Percentiles rank a stretch among this genome's conserved stretches.
Conservation (phyloP, 1,284 basidiomycete genomes). For the Mycosarcoma mackinlayi region DNA sequence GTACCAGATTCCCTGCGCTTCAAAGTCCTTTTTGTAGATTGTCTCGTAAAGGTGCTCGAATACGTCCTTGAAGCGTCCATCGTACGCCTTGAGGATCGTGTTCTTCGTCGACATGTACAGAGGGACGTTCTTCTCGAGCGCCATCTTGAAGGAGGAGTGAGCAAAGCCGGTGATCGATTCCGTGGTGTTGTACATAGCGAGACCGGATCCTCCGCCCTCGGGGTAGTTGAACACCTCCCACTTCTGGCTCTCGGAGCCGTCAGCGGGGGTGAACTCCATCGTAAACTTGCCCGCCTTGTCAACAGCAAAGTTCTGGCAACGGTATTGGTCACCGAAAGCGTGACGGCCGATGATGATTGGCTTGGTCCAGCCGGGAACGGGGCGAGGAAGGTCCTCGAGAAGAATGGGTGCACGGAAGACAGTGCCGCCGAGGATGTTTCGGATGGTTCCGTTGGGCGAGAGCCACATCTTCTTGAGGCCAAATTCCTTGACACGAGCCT, state of each 20-base stretch:
- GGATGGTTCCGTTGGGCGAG: constrained; percentile 71
- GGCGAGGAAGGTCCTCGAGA: constrained; percentile 86
- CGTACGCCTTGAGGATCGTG: constrained; percentile 70
- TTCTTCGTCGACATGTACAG: constrained; percentile 71
- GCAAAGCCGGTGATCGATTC: constrained; percentile 92
- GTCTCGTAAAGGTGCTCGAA: constrained; percentile 92
- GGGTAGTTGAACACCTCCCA: constrained; percentile 65
- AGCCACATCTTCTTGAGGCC: constrained; percentile 91
- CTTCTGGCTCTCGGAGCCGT: constrained; percentile 51
- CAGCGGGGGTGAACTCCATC: constrained; percentile 59
- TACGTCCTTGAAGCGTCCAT: constrained; percentile 98
- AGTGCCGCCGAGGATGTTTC: constrained; percentile 96
- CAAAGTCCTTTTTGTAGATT: constrained; percentile 84
- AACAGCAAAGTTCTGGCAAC: constrained; percentile 66
- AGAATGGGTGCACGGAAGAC: constrained; percentile 99
- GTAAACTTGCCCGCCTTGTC: constrained; percentile 63
- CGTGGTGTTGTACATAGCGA: constrained; percentile 68
- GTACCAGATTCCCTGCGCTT: constrained; percentile 88
- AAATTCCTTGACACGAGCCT: constrained; percentile 84
- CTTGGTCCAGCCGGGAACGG: constrained; percentile 89
- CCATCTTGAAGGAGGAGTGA: constrained; percentile 98
- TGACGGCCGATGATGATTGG: constrained; percentile 97
- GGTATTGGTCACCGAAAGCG: constrained; percentile 90
- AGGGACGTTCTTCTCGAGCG: constrained; percentile 91
- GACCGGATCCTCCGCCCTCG: constrained; percentile 69